These are phyloP conservation scores for Malus sieversii DNA, from an alignment of 306 rosid species.

Conservation along the genomic window DNA sequence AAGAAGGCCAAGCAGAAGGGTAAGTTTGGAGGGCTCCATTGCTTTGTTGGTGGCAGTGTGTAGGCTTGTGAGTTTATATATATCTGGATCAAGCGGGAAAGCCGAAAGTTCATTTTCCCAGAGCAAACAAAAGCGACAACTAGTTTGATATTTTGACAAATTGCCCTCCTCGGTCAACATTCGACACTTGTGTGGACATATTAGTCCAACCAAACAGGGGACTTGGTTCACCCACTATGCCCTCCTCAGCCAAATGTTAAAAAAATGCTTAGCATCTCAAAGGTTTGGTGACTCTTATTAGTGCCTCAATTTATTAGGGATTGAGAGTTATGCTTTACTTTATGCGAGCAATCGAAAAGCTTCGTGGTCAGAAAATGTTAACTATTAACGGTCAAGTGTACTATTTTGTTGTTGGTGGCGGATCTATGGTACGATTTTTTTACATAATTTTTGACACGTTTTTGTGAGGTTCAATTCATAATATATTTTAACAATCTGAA, in stretches of 20 bases:
- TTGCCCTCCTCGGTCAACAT: not conserved
- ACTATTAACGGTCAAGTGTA: too few relatives aligned
- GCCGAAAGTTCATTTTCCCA: not conserved
- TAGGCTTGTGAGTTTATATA: conserved; percentile 28
- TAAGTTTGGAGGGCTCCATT: conserved; percentile 42
- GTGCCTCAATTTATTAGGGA: not conserved
- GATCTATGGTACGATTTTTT: too few relatives aligned
- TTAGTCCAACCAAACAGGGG: conserved; percentile 45
- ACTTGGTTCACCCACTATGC: conserved; percentile 78
- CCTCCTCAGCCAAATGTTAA: conserved; percentile 1
- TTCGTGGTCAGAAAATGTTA: too few relatives aligned
- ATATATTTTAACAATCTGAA: too few relatives aligned
- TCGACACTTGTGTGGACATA: too few relatives aligned
- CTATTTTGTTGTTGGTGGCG: too few relatives aligned
- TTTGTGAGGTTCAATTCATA: too few relatives aligned
- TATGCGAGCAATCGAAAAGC: not conserved
- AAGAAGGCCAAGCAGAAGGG: conserved; percentile 32
- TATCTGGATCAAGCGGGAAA: conserved; percentile 11
- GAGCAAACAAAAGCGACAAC: too few relatives aligned
- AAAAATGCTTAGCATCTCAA: not conserved
- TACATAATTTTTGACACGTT: too few relatives aligned
- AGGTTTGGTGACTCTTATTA: not conserved
- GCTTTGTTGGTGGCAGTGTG: conserved; percentile 19
- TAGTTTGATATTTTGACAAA: not conserved
- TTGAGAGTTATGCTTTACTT: not conserved